A percentile compares a stretch with the other conserved stretches of the same genome.
Evolutionary conservation across 1,284 basidiomycete species (phyloP).

Genomic region (Ceratobasidium theobromae): DNA sequence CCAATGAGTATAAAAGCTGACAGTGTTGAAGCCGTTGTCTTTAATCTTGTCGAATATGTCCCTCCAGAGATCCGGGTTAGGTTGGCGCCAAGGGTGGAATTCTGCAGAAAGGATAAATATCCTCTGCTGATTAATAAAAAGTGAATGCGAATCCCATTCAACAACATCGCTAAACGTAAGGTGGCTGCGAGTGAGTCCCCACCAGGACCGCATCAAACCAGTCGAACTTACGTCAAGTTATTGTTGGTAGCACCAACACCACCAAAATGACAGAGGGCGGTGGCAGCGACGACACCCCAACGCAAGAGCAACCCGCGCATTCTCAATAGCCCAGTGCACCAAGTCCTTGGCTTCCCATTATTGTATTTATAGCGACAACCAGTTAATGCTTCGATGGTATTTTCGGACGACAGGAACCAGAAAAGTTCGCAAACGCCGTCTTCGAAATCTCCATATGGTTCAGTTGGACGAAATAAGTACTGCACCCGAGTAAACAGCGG

Average conservation of each 20-base stretch:
- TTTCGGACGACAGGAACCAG: neutral
- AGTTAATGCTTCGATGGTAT: no score
- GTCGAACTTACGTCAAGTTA: slow-evolving; percentile 5
- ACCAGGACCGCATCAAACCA: neutral
- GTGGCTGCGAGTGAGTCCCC: neutral
- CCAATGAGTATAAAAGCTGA: slow-evolving; percentile 35
- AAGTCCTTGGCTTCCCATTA: neutral
- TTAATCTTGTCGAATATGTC: slow-evolving; percentile 42
- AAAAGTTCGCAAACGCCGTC: slow-evolving; percentile 6
- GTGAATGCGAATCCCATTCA: slow-evolving; percentile 38
- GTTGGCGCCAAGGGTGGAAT: slow-evolving; percentile 43
- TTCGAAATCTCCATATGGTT: slow-evolving; percentile 8
- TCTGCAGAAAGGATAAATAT: slow-evolving; percentile 38
- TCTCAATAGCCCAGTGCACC: neutral
- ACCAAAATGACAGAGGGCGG: neutral
- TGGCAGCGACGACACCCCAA: neutral
- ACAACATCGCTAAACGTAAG: slow-evolving; percentile 5
- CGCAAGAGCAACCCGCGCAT: neutral
- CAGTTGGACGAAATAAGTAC: slow-evolving; percentile 1
- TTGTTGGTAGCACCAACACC: neutral
- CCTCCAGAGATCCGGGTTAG: slow-evolving; percentile 41
- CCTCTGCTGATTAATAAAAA: slow-evolving; percentile 36
- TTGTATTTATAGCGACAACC: neutral
- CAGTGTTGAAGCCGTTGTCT: slow-evolving; percentile 40
- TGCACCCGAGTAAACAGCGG: no score